Percentiles rank a stretch among this genome's conserved stretches.
Evolutionary conservation across 1,284 basidiomycete species (phyloP).

Genomic region (Boletus smithii): DNA sequence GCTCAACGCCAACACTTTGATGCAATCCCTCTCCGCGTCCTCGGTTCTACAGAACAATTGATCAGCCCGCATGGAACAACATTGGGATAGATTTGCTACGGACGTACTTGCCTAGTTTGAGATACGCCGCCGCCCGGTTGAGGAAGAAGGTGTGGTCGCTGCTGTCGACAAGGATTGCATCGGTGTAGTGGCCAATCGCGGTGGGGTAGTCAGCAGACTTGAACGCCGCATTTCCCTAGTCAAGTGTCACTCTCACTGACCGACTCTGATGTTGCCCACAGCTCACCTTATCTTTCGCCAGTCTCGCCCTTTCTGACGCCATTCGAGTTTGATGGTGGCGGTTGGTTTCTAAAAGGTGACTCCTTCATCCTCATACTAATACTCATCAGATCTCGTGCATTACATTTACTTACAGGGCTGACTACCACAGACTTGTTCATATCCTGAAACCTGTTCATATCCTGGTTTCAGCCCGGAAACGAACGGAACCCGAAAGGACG

Average conservation of each 20-base stretch:
- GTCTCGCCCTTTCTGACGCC: slow-evolving; percentile 34
- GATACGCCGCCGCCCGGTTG: slow-evolving; percentile 79
- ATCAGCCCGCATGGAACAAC: slow-evolving; percentile 6
- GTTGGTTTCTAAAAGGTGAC: neutral
- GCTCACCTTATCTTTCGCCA: slow-evolving; percentile 34
- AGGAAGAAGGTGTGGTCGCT: slow-evolving; percentile 65
- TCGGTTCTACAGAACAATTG: slow-evolving; percentile 49
- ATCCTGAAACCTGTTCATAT: neutral
- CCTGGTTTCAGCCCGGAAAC: neutral
- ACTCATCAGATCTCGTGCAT: too few species aligned
- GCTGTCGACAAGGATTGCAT: slow-evolving; percentile 64
- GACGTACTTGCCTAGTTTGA: slow-evolving; percentile 82
- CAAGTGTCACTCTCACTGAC: neutral
- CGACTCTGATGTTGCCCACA: neutral
- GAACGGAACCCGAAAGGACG: slow-evolving; percentile 1
- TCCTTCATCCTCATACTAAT: too few species aligned
- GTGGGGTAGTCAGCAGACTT: slow-evolving; percentile 49
- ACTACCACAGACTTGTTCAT: neutral
- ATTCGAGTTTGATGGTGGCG: slow-evolving; percentile 18
- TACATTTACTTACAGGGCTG: too few species aligned
- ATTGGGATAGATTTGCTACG: slow-evolving; percentile 6
- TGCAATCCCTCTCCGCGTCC: slow-evolving; percentile 75
- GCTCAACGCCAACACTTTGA: slow-evolving; percentile 50
- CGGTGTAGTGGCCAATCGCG: slow-evolving; percentile 67
- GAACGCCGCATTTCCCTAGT: slow-evolving; percentile 61